A percentile compares a stretch with the other conserved stretches of the same genome.
phyloP scores from a whole-genome alignment of 2,329 filamentous ascomycete genomes.

The Hypomyces rosellus region DNA sequence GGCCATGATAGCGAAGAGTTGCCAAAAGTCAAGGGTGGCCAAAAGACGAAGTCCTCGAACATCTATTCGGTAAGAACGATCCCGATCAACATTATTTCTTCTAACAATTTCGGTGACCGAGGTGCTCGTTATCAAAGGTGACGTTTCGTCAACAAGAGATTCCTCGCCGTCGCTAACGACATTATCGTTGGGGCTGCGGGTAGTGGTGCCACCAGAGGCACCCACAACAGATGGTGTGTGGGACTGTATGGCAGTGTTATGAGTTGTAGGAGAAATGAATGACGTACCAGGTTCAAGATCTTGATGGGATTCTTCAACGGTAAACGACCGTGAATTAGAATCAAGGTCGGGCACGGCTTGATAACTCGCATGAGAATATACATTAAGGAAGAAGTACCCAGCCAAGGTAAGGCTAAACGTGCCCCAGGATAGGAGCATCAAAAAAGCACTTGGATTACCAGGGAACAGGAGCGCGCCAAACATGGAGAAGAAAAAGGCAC shows the following conservation, averaged over 20 bases:
- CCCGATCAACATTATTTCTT: conserved; percentile 59
- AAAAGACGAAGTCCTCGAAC: conserved; percentile 78
- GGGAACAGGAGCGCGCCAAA: conserved; percentile 72
- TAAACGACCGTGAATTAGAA: conserved; percentile 6
- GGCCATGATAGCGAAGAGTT: conserved; percentile 79
- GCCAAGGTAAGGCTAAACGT: conserved; percentile 69
- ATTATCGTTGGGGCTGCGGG: not conserved
- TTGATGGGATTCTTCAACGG: not conserved
- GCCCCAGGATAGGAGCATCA: conserved; percentile 72
- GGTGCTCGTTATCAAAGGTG: conserved; percentile 67
- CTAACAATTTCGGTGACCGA: conserved; percentile 46
- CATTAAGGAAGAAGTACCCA: conserved; percentile 78
- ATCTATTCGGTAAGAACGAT: conserved; percentile 78
- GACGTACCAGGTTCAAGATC: conserved; percentile 11
- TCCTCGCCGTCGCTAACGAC: conserved; percentile 18
- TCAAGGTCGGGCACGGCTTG: conserved; percentile 43
- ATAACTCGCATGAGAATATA: conserved; percentile 55
- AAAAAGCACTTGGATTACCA: conserved; percentile 73
- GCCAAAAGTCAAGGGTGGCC: conserved; percentile 75
- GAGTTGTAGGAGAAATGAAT: not conserved
- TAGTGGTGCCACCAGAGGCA: too few relatives aligned
- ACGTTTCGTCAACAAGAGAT: conserved; percentile 62
- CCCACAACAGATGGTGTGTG: not conserved
- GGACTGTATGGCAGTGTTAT: not conserved
- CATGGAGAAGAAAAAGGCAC: conserved; percentile 91